Evolutionary conservation across 208 protist species (phyloP), one percentile per base, ranked within the genome.

Genomic region (Trypanosoma platydactyli): DNA sequence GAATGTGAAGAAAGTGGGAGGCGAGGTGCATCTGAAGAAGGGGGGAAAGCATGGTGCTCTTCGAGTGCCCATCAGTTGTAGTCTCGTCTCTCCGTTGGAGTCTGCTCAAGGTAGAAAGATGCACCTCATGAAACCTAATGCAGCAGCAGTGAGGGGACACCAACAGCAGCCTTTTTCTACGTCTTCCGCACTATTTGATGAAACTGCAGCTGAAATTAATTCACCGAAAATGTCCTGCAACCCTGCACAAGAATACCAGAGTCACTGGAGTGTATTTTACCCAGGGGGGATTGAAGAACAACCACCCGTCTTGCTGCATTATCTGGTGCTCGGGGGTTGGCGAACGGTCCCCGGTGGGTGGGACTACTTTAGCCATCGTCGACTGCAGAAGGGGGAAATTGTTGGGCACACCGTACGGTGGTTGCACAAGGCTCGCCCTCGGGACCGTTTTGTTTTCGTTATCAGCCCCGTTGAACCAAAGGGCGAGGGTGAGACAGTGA

Each of bases 321-420:
- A 90, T 75, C 53, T 86, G 12, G 62, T 68, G 7, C 49, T 93
- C 4, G 87, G 77, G 15, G 71, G 76, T 30, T 93, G 81, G 81
- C 65, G 76, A 40, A 93, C 83, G 22, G 62, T 58, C 0, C 71
- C 83, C 0, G 79, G 77, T 33, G 83, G 83, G 2, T 76, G 76
- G 40, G 87, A 93, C 49, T 93, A 79, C 75, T 89, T 87, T 60
- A 77, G 46, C 22, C 83, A 93, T 35, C 81, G 87, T 15, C 78
- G 84, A 0, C 73, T 88, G 33, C 40, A 70, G 22, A 69, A 73
- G 33, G 77, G 80, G 5, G 87, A 93, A 52, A 71, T 89, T 38
- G 59, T 76, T 15, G 87, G 87, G 5, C 87, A 93, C 64, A 79
- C 67, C 1, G 83, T 85, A 25, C 79, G 75, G 6, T 93, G 83